Evolutionary conservation across 1,284 basidiomycete species (phyloP).

Genomic region (Lentinus polychrous): DNA sequence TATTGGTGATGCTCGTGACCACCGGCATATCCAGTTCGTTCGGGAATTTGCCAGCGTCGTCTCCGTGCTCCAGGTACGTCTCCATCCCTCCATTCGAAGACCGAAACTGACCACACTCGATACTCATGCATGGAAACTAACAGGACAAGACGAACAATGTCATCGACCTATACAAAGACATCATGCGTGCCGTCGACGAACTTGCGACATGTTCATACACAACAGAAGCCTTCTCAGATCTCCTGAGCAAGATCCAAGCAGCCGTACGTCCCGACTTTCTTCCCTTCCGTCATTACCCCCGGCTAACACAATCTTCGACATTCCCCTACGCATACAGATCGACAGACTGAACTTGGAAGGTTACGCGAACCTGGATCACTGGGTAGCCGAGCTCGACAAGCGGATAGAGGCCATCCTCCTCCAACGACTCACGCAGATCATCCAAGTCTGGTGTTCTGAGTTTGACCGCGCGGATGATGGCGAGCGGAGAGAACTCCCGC

Average conservation of each 20-base stretch:
- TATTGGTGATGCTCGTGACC: conserved; percentile 73
- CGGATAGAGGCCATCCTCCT: conserved; percentile 81
- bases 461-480: conserved; percentile 71
- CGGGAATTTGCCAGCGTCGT: conserved; percentile 92
- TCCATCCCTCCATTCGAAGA: too few species aligned
- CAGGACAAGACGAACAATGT: conserved; percentile 93
- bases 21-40: conserved; percentile 88
- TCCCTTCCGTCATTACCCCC: not conserved
- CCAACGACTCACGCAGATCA: conserved; percentile 73
- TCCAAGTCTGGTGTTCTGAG: conserved; percentile 83
- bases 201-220: conserved; percentile 84
- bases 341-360: conserved; percentile 94
- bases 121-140: conserved; percentile 8
- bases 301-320: not conserved
- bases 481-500: conserved; percentile 47
- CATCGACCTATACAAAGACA: conserved; percentile 87
- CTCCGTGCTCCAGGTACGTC: conserved; percentile 70
- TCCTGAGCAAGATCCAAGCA: conserved; percentile 80
- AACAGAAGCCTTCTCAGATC: conserved; percentile 71
- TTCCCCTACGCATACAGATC: conserved; percentile 42
- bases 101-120: too few species aligned
- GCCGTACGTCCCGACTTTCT: conserved; percentile 48
- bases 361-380: conserved; percentile 95
- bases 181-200: conserved; percentile 80
- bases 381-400: conserved; percentile 86